Evolutionary conservation across 192 early-diverging fungal species (phyloP).

Genomic region (Umbelopsis sp.): DNA sequence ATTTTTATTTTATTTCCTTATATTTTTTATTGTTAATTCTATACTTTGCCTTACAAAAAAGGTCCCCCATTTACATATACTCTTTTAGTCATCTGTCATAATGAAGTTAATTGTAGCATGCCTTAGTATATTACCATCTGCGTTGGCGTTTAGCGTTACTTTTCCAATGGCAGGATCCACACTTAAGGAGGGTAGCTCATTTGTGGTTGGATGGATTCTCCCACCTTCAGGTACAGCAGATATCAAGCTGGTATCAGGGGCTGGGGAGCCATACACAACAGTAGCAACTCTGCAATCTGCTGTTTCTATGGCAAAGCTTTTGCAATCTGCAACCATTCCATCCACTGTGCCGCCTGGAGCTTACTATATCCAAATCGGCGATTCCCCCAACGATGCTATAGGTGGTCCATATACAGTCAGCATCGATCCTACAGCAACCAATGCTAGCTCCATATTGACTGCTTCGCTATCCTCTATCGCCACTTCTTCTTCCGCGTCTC

Average conservation of each 20-base stretch:
- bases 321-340: background rate
- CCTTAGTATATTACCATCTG: background rate
- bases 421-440: background rate
- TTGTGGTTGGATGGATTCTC: conserved; percentile 1
- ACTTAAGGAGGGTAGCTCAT: conserved; percentile 9
- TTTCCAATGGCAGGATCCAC: conserved; percentile 10
- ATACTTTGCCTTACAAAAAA: background rate
- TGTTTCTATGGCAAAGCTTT: background rate
- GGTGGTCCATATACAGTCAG: conserved; percentile 6
- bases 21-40: background rate
- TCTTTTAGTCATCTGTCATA: background rate
- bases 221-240: background rate
- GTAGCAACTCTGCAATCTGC: background rate
- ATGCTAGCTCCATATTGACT: background rate
- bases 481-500: background rate
- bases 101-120: background rate
- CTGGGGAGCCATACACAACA: conserved; percentile 12
- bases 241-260: conserved; percentile 13
- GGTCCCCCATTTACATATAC: too few relatives aligned
- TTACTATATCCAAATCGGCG: conserved; percentile 10
- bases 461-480: background rate
- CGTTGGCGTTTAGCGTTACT: background rate
- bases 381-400: conserved; percentile 2
- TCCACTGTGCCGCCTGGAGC: background rate
- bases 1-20: background rate